These are phyloP conservation scores for Fragilaria radians DNA, from an alignment of 108 stramenopile genomes.

Conservation along the genomic window DNA sequence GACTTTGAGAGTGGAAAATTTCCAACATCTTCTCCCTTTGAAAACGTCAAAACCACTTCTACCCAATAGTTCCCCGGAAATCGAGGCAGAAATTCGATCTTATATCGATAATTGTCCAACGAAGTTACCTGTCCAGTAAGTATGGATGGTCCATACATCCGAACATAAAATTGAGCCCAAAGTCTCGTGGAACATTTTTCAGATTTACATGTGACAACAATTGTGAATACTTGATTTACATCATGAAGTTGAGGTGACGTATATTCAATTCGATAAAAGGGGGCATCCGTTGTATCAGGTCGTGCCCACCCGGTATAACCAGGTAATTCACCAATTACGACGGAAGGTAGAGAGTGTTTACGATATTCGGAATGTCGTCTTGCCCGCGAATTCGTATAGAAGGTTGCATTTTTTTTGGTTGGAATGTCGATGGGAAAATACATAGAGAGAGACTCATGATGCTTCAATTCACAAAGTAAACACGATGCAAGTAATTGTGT, in stretches of 20 bases:
- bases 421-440: too few species aligned
- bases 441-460: too few species aligned
- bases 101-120: constrained; percentile 25
- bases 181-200: constrained; percentile 18
- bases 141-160: constrained; percentile 71
- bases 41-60: constrained; percentile 69
- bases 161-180: constrained; percentile 46
- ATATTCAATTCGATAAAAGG: constrained; percentile 34
- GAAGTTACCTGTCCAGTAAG: constrained; percentile 38
- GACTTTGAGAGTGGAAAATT: background rate
- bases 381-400: too few species aligned
- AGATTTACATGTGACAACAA: background rate
- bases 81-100: constrained; percentile 23
- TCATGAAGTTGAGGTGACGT: constrained; percentile 1
- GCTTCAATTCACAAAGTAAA: too few species aligned
- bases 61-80: constrained; percentile 63
- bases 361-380: too few species aligned
- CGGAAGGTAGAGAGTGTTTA: too few species aligned
- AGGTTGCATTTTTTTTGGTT: too few species aligned
- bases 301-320: constrained; percentile 81
- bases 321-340: constrained; percentile 50
- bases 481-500: too few species aligned
- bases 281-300: constrained; percentile 51
- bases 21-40: constrained; percentile 14
- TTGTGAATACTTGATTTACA: background rate